Conservation (phyloP, 140 eudicot genomes). For the Senecio squalidus region DNA sequence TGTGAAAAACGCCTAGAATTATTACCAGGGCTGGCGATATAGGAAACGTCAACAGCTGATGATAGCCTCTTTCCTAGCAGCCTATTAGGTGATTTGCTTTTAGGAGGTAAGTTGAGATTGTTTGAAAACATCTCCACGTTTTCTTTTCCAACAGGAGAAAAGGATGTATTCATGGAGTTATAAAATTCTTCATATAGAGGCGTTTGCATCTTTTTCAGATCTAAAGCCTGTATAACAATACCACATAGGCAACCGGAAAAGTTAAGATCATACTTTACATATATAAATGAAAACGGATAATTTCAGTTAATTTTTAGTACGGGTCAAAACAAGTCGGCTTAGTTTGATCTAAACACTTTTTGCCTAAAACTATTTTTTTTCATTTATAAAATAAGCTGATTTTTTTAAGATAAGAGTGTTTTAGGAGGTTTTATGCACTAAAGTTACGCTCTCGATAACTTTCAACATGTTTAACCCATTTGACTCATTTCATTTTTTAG, state of each 20-base stretch:
- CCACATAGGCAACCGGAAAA: background rate
- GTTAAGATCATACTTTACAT: background rate
- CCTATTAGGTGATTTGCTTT: conserved; percentile 72
- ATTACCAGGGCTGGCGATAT: conserved; percentile 47
- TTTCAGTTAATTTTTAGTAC: too few species aligned
- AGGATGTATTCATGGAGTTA: conserved; percentile 65
- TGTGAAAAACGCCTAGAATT: conserved; percentile 38
- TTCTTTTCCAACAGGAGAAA: conserved; percentile 38
- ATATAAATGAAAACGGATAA: background rate
- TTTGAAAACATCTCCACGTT: conserved; percentile 61
- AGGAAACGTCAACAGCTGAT: conserved; percentile 58
- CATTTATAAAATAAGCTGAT: too few species aligned
- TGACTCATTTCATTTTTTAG: background rate
- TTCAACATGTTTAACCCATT: background rate
- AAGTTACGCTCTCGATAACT: background rate
- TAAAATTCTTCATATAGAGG: conserved; percentile 87
- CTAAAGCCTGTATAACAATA: conserved; percentile 62
- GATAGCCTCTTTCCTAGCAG: conserved; percentile 68
- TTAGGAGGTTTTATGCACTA: background rate
- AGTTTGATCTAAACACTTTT: too few species aligned
- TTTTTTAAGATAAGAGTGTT: too few species aligned
- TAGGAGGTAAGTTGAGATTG: conserved; percentile 70
- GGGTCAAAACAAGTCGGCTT: background rate
- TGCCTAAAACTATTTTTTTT: too few species aligned
- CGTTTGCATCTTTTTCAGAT: conserved; percentile 89